Evolutionary conservation across 2,329 filamentous ascomycete species (phyloP).

Genomic region (Ascochyta clinopodiicola): DNA sequence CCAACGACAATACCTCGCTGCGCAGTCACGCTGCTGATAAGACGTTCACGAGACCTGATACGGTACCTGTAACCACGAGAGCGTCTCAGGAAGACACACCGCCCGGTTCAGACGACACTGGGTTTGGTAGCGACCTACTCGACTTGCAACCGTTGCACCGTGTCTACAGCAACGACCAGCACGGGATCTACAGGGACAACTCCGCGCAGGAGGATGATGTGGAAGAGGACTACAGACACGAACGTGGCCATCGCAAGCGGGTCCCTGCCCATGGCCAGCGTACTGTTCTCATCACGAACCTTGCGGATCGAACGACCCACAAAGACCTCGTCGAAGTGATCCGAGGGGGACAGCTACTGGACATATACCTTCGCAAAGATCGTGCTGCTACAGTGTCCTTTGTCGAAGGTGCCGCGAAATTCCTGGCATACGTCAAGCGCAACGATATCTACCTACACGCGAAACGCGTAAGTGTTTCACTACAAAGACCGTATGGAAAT

Average conservation of each 20-base stretch:
- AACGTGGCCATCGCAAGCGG: conserved; percentile 8
- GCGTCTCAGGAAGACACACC: conserved; percentile 12
- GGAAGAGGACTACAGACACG: conserved; percentile 17
- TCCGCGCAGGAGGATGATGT: conserved; percentile 30
- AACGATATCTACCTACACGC: conserved; percentile 72
- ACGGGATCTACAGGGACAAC: conserved; percentile 24
- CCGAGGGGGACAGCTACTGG: conserved; percentile 73
- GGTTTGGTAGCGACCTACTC: conserved; percentile 24
- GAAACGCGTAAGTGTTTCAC: conserved; percentile 64
- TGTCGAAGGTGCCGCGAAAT: conserved; percentile 64
- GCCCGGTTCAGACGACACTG: conserved; percentile 29
- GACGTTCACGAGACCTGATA: conserved; percentile 15
- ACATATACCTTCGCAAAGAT: conserved; percentile 70
- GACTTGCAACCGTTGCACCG: conserved; percentile 20
- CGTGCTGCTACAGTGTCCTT: conserved; percentile 73
- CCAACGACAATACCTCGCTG: conserved; percentile 20
- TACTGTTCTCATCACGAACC: conserved; percentile 67
- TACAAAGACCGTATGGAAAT: neutral
- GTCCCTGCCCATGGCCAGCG: conserved; percentile 52
- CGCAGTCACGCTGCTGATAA: conserved; percentile 26
- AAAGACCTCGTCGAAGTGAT: conserved; percentile 69
- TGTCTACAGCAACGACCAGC: conserved; percentile 25
- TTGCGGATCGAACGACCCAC: conserved; percentile 68
- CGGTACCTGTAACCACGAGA: conserved; percentile 19
- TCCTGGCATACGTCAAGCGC: conserved; percentile 68